Conservation (phyloP, 208 protist species). For the Leishmania lainsoni region DNA sequence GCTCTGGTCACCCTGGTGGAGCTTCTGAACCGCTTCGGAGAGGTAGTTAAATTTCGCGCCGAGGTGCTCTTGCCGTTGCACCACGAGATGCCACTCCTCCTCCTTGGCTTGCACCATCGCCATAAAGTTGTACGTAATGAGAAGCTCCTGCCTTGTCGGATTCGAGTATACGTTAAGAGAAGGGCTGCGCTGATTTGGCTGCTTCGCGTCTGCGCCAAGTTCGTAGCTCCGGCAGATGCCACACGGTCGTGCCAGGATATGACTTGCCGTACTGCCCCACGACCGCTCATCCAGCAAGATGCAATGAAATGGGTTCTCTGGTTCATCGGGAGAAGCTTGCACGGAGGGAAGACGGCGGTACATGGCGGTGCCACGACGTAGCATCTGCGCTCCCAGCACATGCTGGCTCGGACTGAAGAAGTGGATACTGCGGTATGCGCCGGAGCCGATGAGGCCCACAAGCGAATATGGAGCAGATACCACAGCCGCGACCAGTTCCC, state of each 20-base stretch:
- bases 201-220: neutral
- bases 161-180: neutral
- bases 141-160: slow-evolving; percentile 16
- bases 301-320: slow-evolving; percentile 35
- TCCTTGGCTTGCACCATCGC: slow-evolving; percentile 43
- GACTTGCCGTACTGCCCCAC: slow-evolving; percentile 45
- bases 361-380: slow-evolving; percentile 48
- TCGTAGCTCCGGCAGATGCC: slow-evolving; percentile 31
- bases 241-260: slow-evolving; percentile 60
- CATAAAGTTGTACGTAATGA: slow-evolving; percentile 67
- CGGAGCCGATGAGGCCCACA: slow-evolving; percentile 51
- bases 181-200: slow-evolving; percentile 4
- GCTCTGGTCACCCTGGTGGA: slow-evolving; percentile 55
- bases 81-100: slow-evolving; percentile 77
- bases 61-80: slow-evolving; percentile 55
- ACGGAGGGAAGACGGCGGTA: slow-evolving; percentile 39
- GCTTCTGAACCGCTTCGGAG: slow-evolving; percentile 55
- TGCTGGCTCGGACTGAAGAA: slow-evolving; percentile 66
- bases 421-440: slow-evolving; percentile 47
- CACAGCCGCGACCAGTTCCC: slow-evolving; percentile 54
- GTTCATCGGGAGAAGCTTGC: neutral
- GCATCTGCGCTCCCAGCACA: slow-evolving; percentile 37
- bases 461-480: slow-evolving; percentile 63
- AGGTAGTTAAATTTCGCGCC: slow-evolving; percentile 54
- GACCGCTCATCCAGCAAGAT: slow-evolving; percentile 62